Evolutionary conservation across 164 flowering plant genomes (phyloP).

Genomic region (Liquidambar formosana): DNA sequence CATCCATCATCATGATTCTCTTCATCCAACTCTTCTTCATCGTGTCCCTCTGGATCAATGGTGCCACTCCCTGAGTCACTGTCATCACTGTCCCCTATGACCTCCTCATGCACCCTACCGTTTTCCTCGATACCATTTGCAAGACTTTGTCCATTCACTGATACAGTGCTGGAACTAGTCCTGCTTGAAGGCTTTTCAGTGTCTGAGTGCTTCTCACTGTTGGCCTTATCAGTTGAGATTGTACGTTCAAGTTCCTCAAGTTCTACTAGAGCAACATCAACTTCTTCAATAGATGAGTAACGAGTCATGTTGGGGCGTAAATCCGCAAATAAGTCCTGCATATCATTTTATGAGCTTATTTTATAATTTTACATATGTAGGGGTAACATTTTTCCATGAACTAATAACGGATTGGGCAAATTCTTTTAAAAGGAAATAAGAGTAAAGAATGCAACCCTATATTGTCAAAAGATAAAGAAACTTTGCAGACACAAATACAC

Average conservation of each 20-base stretch:
- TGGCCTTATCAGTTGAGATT: conserved; percentile 49
- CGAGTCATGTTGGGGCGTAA: conserved; percentile 88
- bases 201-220: conserved; percentile 59
- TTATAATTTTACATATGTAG: background rate
- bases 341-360: conserved; percentile 11
- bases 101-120: conserved; percentile 62
- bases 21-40: conserved; percentile 70
- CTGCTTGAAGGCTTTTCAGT: conserved; percentile 52
- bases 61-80: conserved; percentile 84
- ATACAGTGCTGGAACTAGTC: conserved; percentile 22
- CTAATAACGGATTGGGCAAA: no score
- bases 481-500: no score
- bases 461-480: no score
- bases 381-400: no score
- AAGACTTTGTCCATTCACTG: conserved; percentile 51
- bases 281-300: conserved; percentile 80
- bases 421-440: no score
- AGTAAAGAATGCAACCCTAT: background rate
- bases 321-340: conserved; percentile 89
- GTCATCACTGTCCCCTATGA: conserved; percentile 55
- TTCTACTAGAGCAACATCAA: conserved; percentile 66
- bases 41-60: conserved; percentile 53
- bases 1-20: conserved; percentile 58
- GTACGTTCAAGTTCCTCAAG: conserved; percentile 80
- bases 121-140: conserved; percentile 65